phyloP scores from a whole-genome alignment of 495 filamentous ascomycete species.

The Neohortaea acidophila region DNA sequence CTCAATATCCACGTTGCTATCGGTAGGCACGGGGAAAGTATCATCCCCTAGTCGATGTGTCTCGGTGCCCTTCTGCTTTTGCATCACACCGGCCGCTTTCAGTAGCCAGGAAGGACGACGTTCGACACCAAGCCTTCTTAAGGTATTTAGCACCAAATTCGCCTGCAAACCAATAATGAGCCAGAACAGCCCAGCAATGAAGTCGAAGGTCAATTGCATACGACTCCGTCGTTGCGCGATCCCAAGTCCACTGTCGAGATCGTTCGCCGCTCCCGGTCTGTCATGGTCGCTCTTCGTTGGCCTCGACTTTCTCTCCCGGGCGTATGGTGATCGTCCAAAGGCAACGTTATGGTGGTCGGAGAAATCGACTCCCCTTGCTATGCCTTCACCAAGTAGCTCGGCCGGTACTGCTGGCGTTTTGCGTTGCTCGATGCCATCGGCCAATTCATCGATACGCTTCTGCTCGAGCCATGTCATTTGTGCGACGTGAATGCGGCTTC shows the following conservation, averaged over 20 bases:
- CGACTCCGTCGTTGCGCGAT: conserved; percentile 56
- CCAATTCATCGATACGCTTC: conserved; percentile 40
- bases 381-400: conserved; percentile 30
- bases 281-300: conserved; percentile 29
- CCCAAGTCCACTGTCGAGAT: conserved; percentile 50
- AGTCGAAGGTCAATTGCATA: conserved; percentile 57
- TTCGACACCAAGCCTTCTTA: conserved; percentile 46
- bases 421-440: conserved; percentile 12
- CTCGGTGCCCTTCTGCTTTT: neutral
- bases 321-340: conserved; percentile 41
- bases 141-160: conserved; percentile 35
- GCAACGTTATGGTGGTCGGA: conserved; percentile 11
- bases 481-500: conserved; percentile 53
- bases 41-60: neutral
- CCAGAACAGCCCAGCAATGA: conserved; percentile 55
- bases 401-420: conserved; percentile 20
- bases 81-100: conserved; percentile 28
- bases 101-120: conserved; percentile 49
- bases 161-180: conserved; percentile 47
- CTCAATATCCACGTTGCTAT: conserved; percentile 62
- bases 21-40: conserved; percentile 42
- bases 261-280: conserved; percentile 9
- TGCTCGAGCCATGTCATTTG: conserved; percentile 87
- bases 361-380: conserved; percentile 10
- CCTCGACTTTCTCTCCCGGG: conserved; percentile 37